Evolutionary conservation across 2,329 filamentous ascomycete species (phyloP), one percentile per base, ranked within the genome.

Genomic region (Amphichorda felina): DNA sequence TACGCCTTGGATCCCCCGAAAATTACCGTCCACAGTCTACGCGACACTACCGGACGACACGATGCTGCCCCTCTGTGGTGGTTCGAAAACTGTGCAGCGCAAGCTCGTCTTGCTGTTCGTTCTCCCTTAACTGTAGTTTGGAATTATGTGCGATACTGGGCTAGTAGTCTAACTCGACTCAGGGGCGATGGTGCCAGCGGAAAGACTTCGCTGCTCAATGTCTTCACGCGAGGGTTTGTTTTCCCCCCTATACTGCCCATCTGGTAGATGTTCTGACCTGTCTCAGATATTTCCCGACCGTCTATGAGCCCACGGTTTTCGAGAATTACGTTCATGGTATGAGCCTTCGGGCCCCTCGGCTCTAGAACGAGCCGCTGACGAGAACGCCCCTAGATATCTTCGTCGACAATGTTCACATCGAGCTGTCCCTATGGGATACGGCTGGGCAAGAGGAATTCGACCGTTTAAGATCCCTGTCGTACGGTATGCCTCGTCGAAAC

Each of bases 401-500:
- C 60, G 91, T 98, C 56, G 91, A 98, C 57, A 88, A 82, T 54
- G 84, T 88, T 35, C 89, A 96, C 62, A 94, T 98, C 57, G 91
- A 98, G 60, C 72, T 98, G 38, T 95, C 89, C 40, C 72, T 98
- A 40, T 98, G 91, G 91, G 91, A 98, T 59, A 98, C 91, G 0
- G 91, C 91, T 27, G 91, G 91, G 18, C 91, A 98, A 63, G 91
- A 98, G 68, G 91, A 98, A 73, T 98, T 96, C 64, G 91, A 98
- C 63, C 79, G 91, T 36, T 66, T 98, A 59, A 83, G 91, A 52
- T 94, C 87, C 44, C 75, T 98, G 37, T 95, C 88, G 34, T 98
- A 98, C 61, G 91, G 88, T 70, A 55, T 34, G 46, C n/a, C 9
- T 26, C 10, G n/a, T n/a, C n/a, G n/a, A n/a, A n/a, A n/a, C n/a